phyloP scores from a whole-genome alignment of 805 yeast genomes.

The Teunomyces panamensis region DNA sequence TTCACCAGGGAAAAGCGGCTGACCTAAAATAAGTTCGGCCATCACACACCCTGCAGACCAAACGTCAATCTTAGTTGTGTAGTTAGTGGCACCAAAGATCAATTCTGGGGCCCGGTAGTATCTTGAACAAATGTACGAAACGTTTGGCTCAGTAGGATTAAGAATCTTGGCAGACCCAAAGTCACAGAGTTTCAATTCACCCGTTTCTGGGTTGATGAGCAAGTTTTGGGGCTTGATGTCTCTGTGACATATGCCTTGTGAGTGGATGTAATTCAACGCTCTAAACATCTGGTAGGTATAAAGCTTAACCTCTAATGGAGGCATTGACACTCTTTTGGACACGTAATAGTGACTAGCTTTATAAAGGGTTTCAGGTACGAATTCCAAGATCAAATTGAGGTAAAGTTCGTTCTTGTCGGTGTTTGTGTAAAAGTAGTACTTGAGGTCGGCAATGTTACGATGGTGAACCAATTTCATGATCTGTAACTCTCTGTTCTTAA shows the following conservation, averaged over 20 bases:
- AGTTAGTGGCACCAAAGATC: constrained; percentile 94
- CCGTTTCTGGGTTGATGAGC: constrained; percentile 79
- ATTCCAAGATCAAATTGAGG: constrained; percentile 85
- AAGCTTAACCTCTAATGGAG: constrained; percentile 80
- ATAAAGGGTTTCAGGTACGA: constrained; percentile 92
- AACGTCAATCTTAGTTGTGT: constrained; percentile 92
- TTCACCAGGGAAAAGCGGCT: constrained; percentile 97
- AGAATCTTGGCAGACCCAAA: constrained; percentile 93
- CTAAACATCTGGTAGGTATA: constrained; percentile 77
- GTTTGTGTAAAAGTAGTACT: constrained; percentile 79
- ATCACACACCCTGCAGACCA: constrained; percentile 99
- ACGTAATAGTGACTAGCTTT: constrained; percentile 85
- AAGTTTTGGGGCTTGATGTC: constrained; percentile 91
- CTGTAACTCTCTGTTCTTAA: constrained; percentile 91
- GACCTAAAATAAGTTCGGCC: constrained; percentile 94
- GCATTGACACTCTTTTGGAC: constrained; percentile 74
- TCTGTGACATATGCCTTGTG: constrained; percentile 83
- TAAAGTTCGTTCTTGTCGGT: constrained; percentile 76
- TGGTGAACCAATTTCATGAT: constrained; percentile 90
- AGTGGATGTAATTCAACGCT: constrained; percentile 75
- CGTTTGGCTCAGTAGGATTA: constrained; percentile 89
- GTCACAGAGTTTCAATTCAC: constrained; percentile 89
- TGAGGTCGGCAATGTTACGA: constrained; percentile 81
- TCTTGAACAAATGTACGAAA: constrained; percentile 92
- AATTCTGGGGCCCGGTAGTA: constrained; percentile 97